Evolutionary conservation across 148 eudicot species (phyloP).

Genomic region (Cornus florida): DNA sequence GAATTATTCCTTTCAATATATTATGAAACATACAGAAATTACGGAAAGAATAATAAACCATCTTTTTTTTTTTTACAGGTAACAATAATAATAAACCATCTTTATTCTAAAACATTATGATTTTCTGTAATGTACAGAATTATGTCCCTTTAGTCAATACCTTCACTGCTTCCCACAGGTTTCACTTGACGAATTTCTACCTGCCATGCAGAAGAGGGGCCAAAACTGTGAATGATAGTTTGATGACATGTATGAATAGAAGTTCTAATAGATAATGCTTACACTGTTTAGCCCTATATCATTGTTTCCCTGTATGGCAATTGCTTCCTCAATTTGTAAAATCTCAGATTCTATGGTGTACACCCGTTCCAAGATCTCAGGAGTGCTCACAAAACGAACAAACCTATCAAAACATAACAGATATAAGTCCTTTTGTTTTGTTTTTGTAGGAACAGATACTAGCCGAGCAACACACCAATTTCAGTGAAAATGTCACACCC

Average conservation of each 20-base stretch:
- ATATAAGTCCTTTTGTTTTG: neutral
- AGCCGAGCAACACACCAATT: neutral
- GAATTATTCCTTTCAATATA: neutral
- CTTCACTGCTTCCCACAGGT: slow-evolving; percentile 53
- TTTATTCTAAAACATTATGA: slow-evolving; percentile 4
- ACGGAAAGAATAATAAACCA: neutral
- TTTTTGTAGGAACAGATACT: neutral
- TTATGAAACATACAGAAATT: neutral
- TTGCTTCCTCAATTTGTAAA: slow-evolving; percentile 84
- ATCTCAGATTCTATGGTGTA: slow-evolving; percentile 92
- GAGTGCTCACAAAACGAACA: slow-evolving; percentile 99
- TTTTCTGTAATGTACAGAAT: neutral
- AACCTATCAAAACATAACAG: slow-evolving; percentile 45
- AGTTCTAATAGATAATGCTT: slow-evolving; percentile 22
- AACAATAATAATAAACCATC: neutral
- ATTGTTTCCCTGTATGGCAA: slow-evolving; percentile 58
- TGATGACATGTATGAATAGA: neutral
- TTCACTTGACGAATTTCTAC: slow-evolving; percentile 49
- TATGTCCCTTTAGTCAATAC: slow-evolving; percentile 24
- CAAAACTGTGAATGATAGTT: neutral
- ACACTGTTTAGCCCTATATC: slow-evolving; percentile 46
- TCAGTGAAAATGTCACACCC: neutral
- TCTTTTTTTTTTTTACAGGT: neutral
- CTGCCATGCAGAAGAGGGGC: slow-evolving; percentile 31
- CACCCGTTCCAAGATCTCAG: slow-evolving; percentile 94